Evolutionary conservation across 257 asterid species (phyloP).

Genomic region (Petunia secreta): DNA sequence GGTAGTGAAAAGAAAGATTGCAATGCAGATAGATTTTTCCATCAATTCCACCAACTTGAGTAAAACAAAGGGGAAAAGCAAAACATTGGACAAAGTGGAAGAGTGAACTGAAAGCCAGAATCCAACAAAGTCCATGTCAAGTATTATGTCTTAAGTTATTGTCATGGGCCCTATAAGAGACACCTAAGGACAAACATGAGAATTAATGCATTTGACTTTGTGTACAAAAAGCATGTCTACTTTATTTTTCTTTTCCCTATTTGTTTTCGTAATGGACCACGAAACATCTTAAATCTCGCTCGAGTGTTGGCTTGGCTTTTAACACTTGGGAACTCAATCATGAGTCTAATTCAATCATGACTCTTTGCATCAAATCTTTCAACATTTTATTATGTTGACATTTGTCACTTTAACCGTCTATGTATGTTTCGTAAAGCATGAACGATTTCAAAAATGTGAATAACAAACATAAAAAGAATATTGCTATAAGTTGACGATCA

Average conservation of each 20-base stretch:
- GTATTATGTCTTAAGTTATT: not conserved
- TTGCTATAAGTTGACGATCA: not conserved
- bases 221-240: not conserved
- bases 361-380: not conserved
- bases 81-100: conserved; percentile 20
- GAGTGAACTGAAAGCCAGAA: conserved; percentile 23
- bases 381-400: not conserved
- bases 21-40: not conserved
- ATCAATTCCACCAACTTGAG: not conserved
- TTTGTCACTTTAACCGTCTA: not conserved
- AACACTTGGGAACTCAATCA: not conserved
- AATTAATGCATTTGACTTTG: conserved; percentile 20
- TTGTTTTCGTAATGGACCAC: not conserved
- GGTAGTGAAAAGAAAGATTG: conserved; percentile 16
- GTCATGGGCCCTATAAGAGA: conserved; percentile 21
- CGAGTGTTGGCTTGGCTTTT: not conserved
- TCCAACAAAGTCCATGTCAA: conserved; percentile 7
- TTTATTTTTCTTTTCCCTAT: not conserved
- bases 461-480: not conserved
- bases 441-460: not conserved
- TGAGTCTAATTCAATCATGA: not conserved
- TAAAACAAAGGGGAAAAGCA: not conserved
- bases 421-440: not conserved
- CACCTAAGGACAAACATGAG: not conserved
- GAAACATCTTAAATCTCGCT: not conserved